Conservation (phyloP, 2,329 filamentous ascomycete genomes). For the Cladosporium cucumerinum region DNA sequence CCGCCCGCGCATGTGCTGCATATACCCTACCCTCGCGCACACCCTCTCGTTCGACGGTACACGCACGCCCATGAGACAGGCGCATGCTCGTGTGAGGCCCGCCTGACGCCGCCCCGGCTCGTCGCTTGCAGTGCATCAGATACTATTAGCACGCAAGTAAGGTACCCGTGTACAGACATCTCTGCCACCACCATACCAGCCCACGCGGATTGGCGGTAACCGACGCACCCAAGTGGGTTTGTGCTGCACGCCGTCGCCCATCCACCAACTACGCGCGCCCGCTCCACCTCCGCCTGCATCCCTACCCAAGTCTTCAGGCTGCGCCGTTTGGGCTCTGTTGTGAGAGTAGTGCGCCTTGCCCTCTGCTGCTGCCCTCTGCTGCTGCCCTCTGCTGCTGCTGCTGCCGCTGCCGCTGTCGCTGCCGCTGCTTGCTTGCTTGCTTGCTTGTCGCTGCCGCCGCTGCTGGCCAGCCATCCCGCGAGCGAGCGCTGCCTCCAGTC, state of each 20-base stretch:
- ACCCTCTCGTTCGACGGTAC: not conserved
- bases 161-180: slow-evolving; percentile 8
- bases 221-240: slow-evolving; percentile 2
- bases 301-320: slow-evolving; percentile 12
- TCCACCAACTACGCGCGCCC: not conserved
- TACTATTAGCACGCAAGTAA: slow-evolving; percentile 1
- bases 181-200: not conserved
- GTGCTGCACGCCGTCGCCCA: not conserved
- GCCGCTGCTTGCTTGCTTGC: not conserved
- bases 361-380: not conserved
- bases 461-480: not conserved
- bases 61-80: not conserved
- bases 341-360: not conserved
- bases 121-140: not conserved
- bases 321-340: slow-evolving; percentile 1
- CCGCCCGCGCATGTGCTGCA: not conserved
- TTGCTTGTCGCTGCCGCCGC: not conserved
- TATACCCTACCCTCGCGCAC: not conserved
- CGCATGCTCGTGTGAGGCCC: slow-evolving; percentile 9
- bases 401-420: not conserved
- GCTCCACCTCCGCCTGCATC: slow-evolving; percentile 5
- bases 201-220: not conserved
- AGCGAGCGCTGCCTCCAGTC: not conserved
- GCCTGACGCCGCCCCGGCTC: slow-evolving; percentile 4
- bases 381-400: not conserved